A percentile compares a stretch with the other conserved stretches of the same genome.
Conservation (phyloP, 2,329 filamentous ascomycete species). For the Rhynchosporium secalis region DNA sequence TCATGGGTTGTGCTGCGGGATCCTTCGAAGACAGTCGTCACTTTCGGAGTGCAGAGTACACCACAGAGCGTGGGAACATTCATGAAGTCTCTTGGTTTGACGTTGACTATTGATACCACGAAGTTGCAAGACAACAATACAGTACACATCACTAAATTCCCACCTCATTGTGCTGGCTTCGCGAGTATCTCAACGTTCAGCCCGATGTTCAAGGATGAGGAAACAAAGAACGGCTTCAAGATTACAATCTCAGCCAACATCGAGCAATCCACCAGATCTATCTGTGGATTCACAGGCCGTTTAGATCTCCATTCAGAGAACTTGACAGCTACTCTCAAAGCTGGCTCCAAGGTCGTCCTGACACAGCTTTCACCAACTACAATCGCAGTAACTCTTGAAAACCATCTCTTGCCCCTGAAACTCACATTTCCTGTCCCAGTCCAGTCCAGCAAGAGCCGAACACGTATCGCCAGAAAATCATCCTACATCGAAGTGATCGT, state of each 20-base stretch:
- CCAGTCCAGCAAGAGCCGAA: not conserved
- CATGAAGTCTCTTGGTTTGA: not conserved
- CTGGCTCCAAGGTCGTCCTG: constrained; percentile 1
- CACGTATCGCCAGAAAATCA: constrained; percentile 15
- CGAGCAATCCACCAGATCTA: not conserved
- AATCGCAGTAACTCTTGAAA: not conserved
- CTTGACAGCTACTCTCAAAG: not conserved
- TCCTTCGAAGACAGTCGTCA: not conserved
- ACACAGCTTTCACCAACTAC: constrained; percentile 4
- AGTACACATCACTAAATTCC: constrained; percentile 14
- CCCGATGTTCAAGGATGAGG: not conserved
- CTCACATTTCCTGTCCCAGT: constrained; percentile 18
- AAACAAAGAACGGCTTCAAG: not conserved
- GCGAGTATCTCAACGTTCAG: not conserved
- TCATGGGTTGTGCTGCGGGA: constrained; percentile 8
- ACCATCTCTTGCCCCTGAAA: not conserved
- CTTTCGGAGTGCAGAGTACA: constrained; percentile 11
- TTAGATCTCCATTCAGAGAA: constrained; percentile 8
- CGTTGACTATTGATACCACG: constrained; percentile 12
- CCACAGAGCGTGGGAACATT: not conserved
- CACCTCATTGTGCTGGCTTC: constrained; percentile 4
- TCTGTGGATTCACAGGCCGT: constrained; percentile 6
- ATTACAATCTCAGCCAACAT: constrained; percentile 10
- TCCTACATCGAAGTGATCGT: constrained; percentile 19
- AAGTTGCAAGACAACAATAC: constrained; percentile 8